Base-by-base conservation (phyloP, 1,139 yeast species). In the Magnusiomyces tetraspermus region DNA sequence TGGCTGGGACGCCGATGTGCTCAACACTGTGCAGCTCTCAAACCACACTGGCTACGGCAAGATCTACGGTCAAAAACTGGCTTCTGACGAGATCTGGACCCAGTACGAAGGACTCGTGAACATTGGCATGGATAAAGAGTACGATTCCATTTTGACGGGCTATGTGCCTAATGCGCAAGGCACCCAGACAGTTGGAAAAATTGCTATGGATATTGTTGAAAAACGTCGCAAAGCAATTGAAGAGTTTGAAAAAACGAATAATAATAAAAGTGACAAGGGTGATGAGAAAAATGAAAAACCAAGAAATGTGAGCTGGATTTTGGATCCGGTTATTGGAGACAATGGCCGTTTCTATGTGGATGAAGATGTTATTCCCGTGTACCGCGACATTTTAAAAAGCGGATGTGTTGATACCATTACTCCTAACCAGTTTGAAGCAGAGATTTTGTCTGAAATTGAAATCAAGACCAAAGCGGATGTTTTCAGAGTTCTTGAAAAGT, bases 311-410 rank as follows among this genome's bases (percentile, higher is more conserved):
- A 60, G 72, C 48, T 85, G 94, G 82, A 71, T 89, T 13, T 67
- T 89, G 57, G 98, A 92, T 64, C 97, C 98, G 0, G 97, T 92
- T 1, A 76, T 92, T 76, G 98, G 98, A 15, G 98, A 92, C 67
- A 83, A 87, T 60, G 96, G 95, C 1, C 76, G 76, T 55, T 66
- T 90, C 28, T 92, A 92, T 63, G 97, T 92, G 11, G 77, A 81
- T 46, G 76, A 80, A 57, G 78, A 79, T 22, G 85, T 88, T 51
- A 75, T 90, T 0, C 79, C 80, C 0, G 77, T 79, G 1, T 90
- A 90, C 65, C 75, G 76, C 62, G 61, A 70, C n/a, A 71, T 85
- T 2, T 67, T 90, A 45, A 61, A 67, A 19, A 65, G 73, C 1
- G 76, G 78, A 8, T 55, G 68, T 1, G 88, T 89, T 13, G 82